Percentiles rank a stretch among this genome's conserved stretches.
Conservation (phyloP, 202 grass and related monocot genomes). For the Bolboschoenoplectus hybrid region DNA sequence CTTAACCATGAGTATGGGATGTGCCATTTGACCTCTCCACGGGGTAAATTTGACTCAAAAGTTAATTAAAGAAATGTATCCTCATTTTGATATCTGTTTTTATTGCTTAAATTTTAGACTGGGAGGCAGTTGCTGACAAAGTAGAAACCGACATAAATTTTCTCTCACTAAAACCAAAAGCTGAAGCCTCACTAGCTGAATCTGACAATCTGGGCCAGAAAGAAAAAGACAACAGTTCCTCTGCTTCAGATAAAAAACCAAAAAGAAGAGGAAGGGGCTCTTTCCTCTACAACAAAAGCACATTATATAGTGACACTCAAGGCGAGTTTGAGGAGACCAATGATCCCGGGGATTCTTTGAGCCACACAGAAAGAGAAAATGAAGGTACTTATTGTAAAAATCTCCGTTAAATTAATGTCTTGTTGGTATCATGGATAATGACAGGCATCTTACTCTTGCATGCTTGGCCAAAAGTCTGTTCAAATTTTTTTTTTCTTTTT, state of each 20-base stretch:
- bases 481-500: background rate
- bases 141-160: conserved; percentile 45
- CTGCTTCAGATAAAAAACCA: conserved; percentile 51
- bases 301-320: conserved; percentile 80
- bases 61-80: background rate
- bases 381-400: conserved; percentile 31
- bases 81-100: conserved; percentile 30
- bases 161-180: conserved; percentile 39
- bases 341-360: background rate
- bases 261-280: conserved; percentile 86
- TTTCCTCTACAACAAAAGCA: conserved; percentile 87
- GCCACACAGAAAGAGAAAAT: conserved; percentile 43
- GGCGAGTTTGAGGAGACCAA: conserved; percentile 30
- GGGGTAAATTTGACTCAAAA: conserved; percentile 5
- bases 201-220: conserved; percentile 34
- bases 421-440: conserved; percentile 1
- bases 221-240: conserved; percentile 41
- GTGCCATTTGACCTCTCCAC: background rate
- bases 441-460: background rate
- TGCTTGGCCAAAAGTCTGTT: background rate
- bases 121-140: conserved; percentile 76
- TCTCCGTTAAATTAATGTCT: conserved; percentile 10
- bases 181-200: conserved; percentile 1
- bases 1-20: background rate
- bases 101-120: conserved; percentile 58